Conservation (phyloP, 1,139 yeast species). For the Kodamaea anthophila region DNA sequence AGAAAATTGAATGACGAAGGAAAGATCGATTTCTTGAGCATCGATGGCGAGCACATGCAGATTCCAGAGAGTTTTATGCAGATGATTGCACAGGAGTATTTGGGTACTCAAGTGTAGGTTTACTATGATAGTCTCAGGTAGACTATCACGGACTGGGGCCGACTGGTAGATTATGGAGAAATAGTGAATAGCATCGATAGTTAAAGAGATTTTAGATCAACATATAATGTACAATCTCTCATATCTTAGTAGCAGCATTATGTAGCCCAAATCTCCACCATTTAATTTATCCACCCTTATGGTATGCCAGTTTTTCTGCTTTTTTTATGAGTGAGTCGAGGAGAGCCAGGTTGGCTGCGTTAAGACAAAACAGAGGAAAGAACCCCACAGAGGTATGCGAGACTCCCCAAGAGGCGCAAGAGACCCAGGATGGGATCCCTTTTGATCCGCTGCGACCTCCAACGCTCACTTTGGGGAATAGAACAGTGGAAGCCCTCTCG, state of each 20-base stretch:
- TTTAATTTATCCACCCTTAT: background rate
- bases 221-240: too few species aligned
- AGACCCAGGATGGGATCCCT: too few species aligned
- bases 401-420: conserved; percentile 1
- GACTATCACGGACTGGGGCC: too few species aligned
- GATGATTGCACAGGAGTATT: conserved; percentile 31
- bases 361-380: conserved; percentile 15
- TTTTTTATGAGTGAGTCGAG: conserved; percentile 12
- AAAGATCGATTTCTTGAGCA: conserved; percentile 41
- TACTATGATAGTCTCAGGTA: too few species aligned
- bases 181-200: too few species aligned
- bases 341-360: conserved; percentile 20
- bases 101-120: too few species aligned
- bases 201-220: too few species aligned
- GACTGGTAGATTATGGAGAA: too few species aligned
- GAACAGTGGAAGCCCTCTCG: conserved; percentile 26
- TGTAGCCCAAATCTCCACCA: background rate
- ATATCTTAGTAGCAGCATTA: background rate
- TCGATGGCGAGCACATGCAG: conserved; percentile 66
- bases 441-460: conserved; percentile 2
- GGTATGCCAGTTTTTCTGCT: too few species aligned
- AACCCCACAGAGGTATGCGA: too few species aligned
- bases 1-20: conserved; percentile 35
- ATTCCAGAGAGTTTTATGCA: conserved; percentile 46
- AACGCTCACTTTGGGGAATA: conserved; percentile 10